Evolutionary conservation across 73 alveolate species (phyloP).

Genomic region (Paramecium biaurelia): DNA sequence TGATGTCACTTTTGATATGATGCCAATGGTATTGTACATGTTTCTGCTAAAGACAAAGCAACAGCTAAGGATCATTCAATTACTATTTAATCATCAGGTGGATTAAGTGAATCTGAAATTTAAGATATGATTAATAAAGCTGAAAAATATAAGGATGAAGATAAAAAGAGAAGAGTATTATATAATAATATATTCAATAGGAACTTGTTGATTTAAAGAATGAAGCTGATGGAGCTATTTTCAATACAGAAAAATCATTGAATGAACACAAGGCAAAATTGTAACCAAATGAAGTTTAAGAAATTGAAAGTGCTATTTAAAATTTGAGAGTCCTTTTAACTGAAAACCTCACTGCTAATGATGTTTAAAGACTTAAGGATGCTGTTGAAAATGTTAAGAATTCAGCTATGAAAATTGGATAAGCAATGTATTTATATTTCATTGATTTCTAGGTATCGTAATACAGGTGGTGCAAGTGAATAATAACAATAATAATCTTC

Average conservation of each 20-base stretch:
- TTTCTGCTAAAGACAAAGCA: slow-evolving; percentile 96
- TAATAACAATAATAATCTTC: slow-evolving; percentile 26
- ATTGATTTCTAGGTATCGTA: slow-evolving; percentile 12
- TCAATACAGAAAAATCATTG: slow-evolving; percentile 82
- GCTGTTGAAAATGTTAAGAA: slow-evolving; percentile 82
- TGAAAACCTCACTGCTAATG: slow-evolving; percentile 76
- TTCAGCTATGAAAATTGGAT: slow-evolving; percentile 85
- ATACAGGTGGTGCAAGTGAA: slow-evolving; percentile 10
- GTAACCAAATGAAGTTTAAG: slow-evolving; percentile 67
- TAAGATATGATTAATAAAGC: slow-evolving; percentile 90
- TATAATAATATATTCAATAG: not conserved
- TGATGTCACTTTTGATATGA: slow-evolving; percentile 97
- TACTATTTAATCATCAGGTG: slow-evolving; percentile 90
- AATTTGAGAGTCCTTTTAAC: slow-evolving; percentile 66
- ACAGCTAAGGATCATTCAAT: slow-evolving; percentile 84
- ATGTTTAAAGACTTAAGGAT: slow-evolving; percentile 73
- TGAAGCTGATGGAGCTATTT: slow-evolving; percentile 86
- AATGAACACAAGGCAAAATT: slow-evolving; percentile 79
- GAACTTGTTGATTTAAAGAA: slow-evolving; percentile 75
- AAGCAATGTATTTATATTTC: slow-evolving; percentile 70
- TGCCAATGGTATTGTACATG: slow-evolving; percentile 98
- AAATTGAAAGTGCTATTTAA: slow-evolving; percentile 68
- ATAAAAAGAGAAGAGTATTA: slow-evolving; percentile 76
- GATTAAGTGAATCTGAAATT: slow-evolving; percentile 85
- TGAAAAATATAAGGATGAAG: slow-evolving; percentile 81